Percentiles rank a stretch among this genome's conserved stretches.
Conservation (phyloP, 2,329 filamentous ascomycete genomes). For the Periconia sp. region DNA sequence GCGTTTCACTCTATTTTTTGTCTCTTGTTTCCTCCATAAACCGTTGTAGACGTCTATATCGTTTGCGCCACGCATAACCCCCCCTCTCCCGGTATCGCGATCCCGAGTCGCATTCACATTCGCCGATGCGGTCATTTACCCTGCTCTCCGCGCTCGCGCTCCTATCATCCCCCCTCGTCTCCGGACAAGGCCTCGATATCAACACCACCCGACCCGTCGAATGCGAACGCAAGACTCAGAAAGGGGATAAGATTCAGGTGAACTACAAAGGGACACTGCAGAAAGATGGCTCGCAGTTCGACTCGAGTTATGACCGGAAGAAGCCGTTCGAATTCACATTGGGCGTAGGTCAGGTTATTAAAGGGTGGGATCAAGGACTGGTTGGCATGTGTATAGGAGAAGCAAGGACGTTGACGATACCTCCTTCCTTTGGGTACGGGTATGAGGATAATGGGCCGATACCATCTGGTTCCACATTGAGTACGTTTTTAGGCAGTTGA, state of each 20-base stretch:
- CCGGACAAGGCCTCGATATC: constrained; percentile 40
- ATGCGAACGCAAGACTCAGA: constrained; percentile 48
- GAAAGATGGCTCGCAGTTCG: constrained; percentile 74
- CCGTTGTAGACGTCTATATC: neutral
- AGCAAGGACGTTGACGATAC: constrained; percentile 84
- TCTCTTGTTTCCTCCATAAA: neutral
- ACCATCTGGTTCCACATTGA: constrained; percentile 74
- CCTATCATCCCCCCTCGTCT: constrained; percentile 20
- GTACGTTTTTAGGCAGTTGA: constrained; percentile 50
- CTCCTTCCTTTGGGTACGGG: constrained; percentile 84
- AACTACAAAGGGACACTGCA: constrained; percentile 54
- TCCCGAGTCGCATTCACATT: constrained; percentile 2
- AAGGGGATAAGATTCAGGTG: constrained; percentile 51
- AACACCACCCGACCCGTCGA: constrained; percentile 45
- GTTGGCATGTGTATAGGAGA: constrained; percentile 95
- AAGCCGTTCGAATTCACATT: constrained; percentile 77
- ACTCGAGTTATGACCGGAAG: constrained; percentile 77
- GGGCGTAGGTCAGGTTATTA: constrained; percentile 82
- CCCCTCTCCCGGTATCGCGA: neutral
- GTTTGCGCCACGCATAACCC: neutral
- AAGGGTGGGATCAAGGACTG: constrained; percentile 91
- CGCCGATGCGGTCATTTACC: constrained; percentile 32
- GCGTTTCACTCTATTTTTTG: neutral
- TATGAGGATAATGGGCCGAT: constrained; percentile 72
- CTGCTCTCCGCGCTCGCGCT: constrained; percentile 24